Evolutionary conservation across 116 monocot genomes (phyloP).

Genomic region (Iris pallida): DNA sequence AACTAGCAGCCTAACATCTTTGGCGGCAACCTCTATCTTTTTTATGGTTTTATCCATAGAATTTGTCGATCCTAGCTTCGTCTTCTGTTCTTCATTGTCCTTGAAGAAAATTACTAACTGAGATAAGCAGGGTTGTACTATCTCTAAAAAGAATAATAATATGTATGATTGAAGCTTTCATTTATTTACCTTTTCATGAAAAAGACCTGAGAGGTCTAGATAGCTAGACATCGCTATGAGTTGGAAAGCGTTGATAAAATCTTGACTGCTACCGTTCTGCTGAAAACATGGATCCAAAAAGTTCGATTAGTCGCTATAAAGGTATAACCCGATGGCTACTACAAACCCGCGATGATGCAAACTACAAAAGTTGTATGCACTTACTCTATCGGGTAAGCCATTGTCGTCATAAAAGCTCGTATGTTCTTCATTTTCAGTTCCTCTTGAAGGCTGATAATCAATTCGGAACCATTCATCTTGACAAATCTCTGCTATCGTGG

Average conservation of each 20-base stretch:
- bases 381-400: constrained; percentile 14
- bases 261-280: constrained; percentile 20
- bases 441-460: constrained; percentile 32
- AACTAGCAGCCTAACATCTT: constrained; percentile 40
- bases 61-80: constrained; percentile 44
- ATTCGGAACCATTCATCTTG: constrained; percentile 55
- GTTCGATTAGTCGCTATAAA: background rate
- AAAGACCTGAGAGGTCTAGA: constrained; percentile 64
- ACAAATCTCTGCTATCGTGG: constrained; percentile 45
- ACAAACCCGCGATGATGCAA: no score
- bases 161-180: background rate
- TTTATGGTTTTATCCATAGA: constrained; percentile 45
- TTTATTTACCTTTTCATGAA: constrained; percentile 43
- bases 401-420: constrained; percentile 8
- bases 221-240: constrained; percentile 65
- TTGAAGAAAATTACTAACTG: background rate
- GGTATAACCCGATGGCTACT: no score
- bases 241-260: constrained; percentile 70
- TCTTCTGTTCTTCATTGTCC: no score
- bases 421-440: constrained; percentile 25
- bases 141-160: no score
- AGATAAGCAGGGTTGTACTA: no score
- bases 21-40: constrained; percentile 54
- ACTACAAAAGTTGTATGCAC: background rate
- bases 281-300: background rate